These are phyloP conservation scores for Ceratocystis ficicola DNA, from an alignment of 2,329 filamentous ascomycete species.

Conservation along the genomic window DNA sequence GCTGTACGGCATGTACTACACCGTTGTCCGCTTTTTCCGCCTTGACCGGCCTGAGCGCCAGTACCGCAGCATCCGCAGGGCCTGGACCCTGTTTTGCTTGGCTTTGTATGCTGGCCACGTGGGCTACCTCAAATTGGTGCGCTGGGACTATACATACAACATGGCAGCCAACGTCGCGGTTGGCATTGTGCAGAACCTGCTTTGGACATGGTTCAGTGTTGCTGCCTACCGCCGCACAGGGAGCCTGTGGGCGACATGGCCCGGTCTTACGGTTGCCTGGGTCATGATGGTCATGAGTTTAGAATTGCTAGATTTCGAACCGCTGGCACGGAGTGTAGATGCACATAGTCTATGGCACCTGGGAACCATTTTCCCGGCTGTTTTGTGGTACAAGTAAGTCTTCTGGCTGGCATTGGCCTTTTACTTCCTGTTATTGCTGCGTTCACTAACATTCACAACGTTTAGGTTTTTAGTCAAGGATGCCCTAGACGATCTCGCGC, in stretches of 20 bases:
- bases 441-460: not conserved
- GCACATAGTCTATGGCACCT: conserved; percentile 95
- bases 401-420: not conserved
- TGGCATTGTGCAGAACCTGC: conserved; percentile 64
- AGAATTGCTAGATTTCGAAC: conserved; percentile 88
- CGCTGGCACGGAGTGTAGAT: conserved; percentile 69
- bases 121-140: conserved; percentile 68
- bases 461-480: conserved; percentile 75
- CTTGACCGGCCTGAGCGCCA: conserved; percentile 49
- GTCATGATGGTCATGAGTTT: conserved; percentile 88
- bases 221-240: conserved; percentile 58
- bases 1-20: conserved; percentile 81
- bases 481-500: conserved; percentile 66
- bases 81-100: conserved; percentile 66
- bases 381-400: conserved; percentile 90
- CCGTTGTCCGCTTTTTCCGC: conserved; percentile 68
- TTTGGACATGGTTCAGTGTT: conserved; percentile 81
- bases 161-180: conserved; percentile 87
- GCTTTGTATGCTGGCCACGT: conserved; percentile 64
- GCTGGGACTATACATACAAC: conserved; percentile 95
- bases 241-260: conserved; percentile 74
- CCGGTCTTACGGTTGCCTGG: conserved; percentile 83
- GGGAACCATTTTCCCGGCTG: conserved; percentile 74
- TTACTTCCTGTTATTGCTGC: not conserved
- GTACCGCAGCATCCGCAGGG: conserved; percentile 43